These are phyloP conservation scores for Silene vulgaris DNA, from an alignment of 179 eudicot genomes.

Conservation along the genomic window DNA sequence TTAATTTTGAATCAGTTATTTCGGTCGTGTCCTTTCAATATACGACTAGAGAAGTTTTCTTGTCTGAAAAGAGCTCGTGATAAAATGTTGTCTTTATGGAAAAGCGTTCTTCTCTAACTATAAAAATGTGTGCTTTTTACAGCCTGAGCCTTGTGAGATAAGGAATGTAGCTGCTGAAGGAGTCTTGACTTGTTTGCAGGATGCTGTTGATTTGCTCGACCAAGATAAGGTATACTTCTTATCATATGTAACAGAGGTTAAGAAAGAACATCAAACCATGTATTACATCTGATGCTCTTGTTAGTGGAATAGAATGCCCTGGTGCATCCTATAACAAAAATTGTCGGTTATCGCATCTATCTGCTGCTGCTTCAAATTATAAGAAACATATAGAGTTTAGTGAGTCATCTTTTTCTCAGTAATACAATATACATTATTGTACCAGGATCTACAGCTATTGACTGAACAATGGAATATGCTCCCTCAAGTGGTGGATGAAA, in stretches of 20 bases:
- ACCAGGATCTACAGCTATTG: constrained; percentile 49
- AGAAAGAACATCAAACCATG: neutral
- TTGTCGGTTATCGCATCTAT: neutral
- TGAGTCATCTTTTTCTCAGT: neutral
- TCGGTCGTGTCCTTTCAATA: neutral
- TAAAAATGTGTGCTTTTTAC: constrained; percentile 14
- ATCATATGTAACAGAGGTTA: neutral
- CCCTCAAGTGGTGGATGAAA: constrained; percentile 75
- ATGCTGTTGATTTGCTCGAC: constrained; percentile 66
- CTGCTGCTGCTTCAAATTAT: neutral
- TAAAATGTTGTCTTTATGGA: neutral
- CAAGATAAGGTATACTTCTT: constrained; percentile 53
- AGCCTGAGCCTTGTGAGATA: constrained; percentile 80
- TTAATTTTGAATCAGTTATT: neutral
- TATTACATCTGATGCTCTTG: neutral
- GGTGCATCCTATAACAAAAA: neutral
- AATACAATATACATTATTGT: neutral
- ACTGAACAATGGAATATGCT: constrained; percentile 69
- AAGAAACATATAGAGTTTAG: neutral
- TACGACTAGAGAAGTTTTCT: neutral
- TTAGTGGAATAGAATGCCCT: neutral
- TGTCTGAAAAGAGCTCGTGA: neutral
- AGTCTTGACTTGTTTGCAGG: constrained; percentile 73
- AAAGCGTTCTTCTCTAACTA: neutral
- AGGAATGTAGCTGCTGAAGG: constrained; percentile 85